A percentile compares a stretch with the other conserved stretches of the same genome.
phyloP scores from a whole-genome alignment of 306 rosid genomes.

The Trichosanthes cucumerina region DNA sequence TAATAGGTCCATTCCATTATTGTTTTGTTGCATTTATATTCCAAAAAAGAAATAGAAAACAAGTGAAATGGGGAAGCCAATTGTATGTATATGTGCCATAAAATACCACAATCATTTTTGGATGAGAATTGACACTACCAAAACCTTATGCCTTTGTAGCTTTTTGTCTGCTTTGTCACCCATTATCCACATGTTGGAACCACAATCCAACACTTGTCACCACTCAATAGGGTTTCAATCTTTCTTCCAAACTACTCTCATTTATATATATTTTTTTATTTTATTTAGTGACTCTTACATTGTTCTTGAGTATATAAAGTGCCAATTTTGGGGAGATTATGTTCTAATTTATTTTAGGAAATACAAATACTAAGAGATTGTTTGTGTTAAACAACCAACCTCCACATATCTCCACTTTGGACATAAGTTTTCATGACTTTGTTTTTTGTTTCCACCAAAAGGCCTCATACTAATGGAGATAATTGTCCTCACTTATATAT shows the following conservation, averaged over 20 bases:
- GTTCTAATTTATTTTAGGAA: too few species aligned
- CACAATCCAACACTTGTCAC: neutral
- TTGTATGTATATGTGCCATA: neutral
- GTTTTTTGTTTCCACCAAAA: too few species aligned
- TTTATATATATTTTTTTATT: neutral
- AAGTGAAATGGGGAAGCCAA: neutral
- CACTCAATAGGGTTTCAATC: neutral
- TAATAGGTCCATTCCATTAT: neutral
- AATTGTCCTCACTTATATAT: too few species aligned
- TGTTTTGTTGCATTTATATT: neutral
- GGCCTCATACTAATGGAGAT: too few species aligned
- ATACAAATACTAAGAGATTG: too few species aligned
- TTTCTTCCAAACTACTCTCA: conserved; percentile 12
- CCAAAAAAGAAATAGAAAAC: conserved; percentile 1
- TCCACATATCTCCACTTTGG: too few species aligned
- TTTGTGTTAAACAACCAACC: too few species aligned
- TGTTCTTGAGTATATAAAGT: too few species aligned
- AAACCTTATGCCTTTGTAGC: neutral
- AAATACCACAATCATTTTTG: neutral
- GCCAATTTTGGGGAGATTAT: too few species aligned
- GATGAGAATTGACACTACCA: neutral
- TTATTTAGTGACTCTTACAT: too few species aligned
- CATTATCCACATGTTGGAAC: neutral
- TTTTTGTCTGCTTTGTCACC: neutral
- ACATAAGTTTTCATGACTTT: too few species aligned